Evolutionary conservation across 257 asterid genomes (phyloP), one percentile per base, ranked within the genome.

Genomic region (Solanum sitiens): DNA sequence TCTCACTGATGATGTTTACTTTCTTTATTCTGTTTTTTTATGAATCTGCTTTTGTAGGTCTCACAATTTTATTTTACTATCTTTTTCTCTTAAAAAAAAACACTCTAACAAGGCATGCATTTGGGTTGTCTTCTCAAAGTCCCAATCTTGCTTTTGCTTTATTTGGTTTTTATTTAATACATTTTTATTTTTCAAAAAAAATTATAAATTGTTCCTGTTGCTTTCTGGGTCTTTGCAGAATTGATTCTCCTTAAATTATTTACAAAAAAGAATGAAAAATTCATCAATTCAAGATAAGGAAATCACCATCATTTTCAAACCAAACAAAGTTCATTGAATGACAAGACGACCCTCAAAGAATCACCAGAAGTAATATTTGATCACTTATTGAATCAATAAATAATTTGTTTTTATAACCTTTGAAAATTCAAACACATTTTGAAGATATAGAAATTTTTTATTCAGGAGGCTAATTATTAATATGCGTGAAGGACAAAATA

Each of bases 31-130:
- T 89, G 86, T 89, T 90, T 89, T 56, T 44, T 44, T 61, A 86
- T 87, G 45, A 86, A 73, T 44, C 50, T 30, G 25, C 67, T 59
- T 77, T 89, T 35, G 92, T 88, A 91, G 91, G 91, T 80, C 76
- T 71, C 45, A 87, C 1, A 71, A 21, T 65, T 33, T 67, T 75
- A 76, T 67, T 33, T 50, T 1, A 27, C 30, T 27, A 6, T 63
- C 83, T 37, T 85, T 79, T 89, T 71, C 76, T 32, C 32, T 63
- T 63, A 63, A 23, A 63, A 63, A 23, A 63, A 23, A 10, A 63
- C 32, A 63, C 71, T 63, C 71, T 63, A 23, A 23, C 32, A 23
- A 23, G 89, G 94, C 97, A 94, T 94, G 98, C 96, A 86, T 47
- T 89, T 90, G 89, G 72, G 89, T 84, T 88, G 92, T 92, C 80